These are phyloP conservation scores for Davidsoniella virescens DNA, from an alignment of 2,329 filamentous ascomycete species.

Conservation along the genomic window DNA sequence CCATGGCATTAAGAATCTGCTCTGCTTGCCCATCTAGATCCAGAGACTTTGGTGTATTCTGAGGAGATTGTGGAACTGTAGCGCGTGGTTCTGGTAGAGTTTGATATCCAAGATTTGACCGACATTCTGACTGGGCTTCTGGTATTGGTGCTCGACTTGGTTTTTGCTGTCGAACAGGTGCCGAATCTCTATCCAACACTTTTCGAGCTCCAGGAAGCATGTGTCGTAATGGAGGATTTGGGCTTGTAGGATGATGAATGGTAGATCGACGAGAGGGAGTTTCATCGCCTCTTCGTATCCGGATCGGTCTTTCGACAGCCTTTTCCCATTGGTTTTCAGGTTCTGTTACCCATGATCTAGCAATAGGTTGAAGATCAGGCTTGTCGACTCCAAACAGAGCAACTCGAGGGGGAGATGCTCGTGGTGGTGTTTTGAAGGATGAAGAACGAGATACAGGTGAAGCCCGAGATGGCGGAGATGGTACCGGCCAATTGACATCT, in stretches of 20 bases:
- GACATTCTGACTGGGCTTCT: too few species aligned
- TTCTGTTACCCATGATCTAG: not conserved
- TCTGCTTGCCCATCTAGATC: conserved; percentile 35
- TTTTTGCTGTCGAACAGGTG: not conserved
- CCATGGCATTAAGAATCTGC: conserved; percentile 38
- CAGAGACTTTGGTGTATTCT: conserved; percentile 16
- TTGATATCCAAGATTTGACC: too few species aligned
- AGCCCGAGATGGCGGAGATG: conserved; percentile 2
- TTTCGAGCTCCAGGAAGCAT: too few species aligned
- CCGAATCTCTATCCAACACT: too few species aligned
- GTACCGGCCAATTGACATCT: conserved; percentile 1
- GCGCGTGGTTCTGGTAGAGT: too few species aligned
- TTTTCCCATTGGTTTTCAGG: conserved; percentile 3
- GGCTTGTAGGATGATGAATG: conserved; percentile 2
- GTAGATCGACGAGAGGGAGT: conserved; percentile 1
- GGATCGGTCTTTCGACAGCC: conserved; percentile 7
- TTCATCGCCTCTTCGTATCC: conserved; percentile 10
- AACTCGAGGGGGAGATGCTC: conserved; percentile 1
- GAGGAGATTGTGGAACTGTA: not conserved
- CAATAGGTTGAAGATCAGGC: not conserved
- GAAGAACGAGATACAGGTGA: not conserved
- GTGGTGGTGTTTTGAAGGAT: not conserved
- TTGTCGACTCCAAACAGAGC: not conserved
- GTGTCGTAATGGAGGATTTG: conserved; percentile 1
- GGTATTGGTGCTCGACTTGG: too few species aligned